These are phyloP conservation scores for Nakaseomyces nivariensis DNA, from an alignment of 1,139 yeast genomes.

Conservation along the genomic window DNA sequence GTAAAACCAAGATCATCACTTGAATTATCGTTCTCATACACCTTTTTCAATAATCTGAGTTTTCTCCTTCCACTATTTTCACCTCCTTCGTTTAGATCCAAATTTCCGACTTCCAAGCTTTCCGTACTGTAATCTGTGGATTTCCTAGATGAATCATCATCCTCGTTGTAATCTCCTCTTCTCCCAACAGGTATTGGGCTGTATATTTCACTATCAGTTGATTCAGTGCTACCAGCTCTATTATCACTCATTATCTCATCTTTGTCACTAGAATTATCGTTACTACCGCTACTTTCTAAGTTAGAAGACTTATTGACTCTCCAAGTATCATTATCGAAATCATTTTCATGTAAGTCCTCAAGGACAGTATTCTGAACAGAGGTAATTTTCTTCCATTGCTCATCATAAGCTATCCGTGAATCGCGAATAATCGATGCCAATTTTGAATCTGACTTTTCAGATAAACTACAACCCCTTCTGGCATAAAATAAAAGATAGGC, in stretches of 20 bases:
- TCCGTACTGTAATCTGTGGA: slow-evolving; percentile 16
- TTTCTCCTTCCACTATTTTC: slow-evolving; percentile 21
- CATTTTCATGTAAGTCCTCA: slow-evolving; percentile 14
- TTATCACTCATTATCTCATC: slow-evolving; percentile 3
- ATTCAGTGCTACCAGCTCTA: slow-evolving; percentile 4
- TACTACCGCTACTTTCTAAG: not conserved
- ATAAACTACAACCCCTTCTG: slow-evolving; percentile 32
- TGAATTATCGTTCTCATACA: slow-evolving; percentile 4
- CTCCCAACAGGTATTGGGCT: not conserved
- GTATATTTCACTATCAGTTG: slow-evolving; percentile 5
- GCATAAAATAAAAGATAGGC: slow-evolving; percentile 85
- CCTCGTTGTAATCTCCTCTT: not conserved
- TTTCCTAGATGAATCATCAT: not conserved
- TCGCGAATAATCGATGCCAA: slow-evolving; percentile 27
- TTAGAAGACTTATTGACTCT: not conserved
- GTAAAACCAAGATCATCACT: not conserved
- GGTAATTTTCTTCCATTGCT: slow-evolving; percentile 13
- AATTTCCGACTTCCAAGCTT: slow-evolving; percentile 21
- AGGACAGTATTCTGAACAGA: slow-evolving; percentile 18
- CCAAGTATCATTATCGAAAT: slow-evolving; percentile 5
- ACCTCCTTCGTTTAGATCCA: slow-evolving; percentile 9
- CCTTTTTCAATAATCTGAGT: slow-evolving; percentile 21
- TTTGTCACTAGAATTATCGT: slow-evolving; percentile 8
- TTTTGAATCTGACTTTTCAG: slow-evolving; percentile 11
- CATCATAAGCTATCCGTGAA: slow-evolving; percentile 27